Conservation (phyloP, 2,329 filamentous ascomycete species). For the Gnomoniopsis sp. region DNA sequence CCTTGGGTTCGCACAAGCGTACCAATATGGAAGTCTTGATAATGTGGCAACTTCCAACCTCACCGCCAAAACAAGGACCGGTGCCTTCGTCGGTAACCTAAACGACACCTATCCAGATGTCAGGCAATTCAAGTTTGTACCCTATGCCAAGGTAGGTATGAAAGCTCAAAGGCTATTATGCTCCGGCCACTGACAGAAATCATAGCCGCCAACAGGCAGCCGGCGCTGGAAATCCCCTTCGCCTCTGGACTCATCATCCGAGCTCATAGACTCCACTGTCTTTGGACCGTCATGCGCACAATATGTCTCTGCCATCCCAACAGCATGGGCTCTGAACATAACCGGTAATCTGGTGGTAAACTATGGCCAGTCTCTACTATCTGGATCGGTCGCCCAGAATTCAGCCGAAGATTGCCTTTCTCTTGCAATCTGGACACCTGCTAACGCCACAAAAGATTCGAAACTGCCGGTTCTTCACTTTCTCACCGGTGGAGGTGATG, state of each 20-base stretch:
- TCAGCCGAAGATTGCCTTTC: constrained; percentile 37
- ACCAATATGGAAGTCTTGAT: not conserved
- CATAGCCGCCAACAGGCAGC: constrained; percentile 4
- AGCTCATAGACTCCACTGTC: constrained; percentile 1
- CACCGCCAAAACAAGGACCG: not conserved
- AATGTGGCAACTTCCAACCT: not conserved
- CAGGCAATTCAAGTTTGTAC: constrained; percentile 3
- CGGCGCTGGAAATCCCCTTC: constrained; percentile 11
- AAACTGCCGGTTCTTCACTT: constrained; percentile 11
- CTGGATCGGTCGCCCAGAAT: not conserved
- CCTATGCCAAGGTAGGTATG: constrained; percentile 3
- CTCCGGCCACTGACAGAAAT: not conserved
- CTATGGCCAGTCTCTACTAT: constrained; percentile 2
- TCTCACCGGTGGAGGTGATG: constrained; percentile 11
- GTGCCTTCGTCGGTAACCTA: not conserved
- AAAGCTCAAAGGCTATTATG: no score
- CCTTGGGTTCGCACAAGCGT: not conserved
- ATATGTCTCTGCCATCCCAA: constrained; percentile 4
- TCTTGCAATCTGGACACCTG: constrained; percentile 41
- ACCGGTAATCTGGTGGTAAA: constrained; percentile 5
- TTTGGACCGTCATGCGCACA: not conserved
- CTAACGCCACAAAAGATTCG: constrained; percentile 32
- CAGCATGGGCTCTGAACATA: constrained; percentile 3
- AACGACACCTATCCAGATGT: constrained; percentile 6
- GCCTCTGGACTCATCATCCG: not conserved